Conservation (phyloP, 345 rosid genomes). For the Citrus inodora region DNA sequence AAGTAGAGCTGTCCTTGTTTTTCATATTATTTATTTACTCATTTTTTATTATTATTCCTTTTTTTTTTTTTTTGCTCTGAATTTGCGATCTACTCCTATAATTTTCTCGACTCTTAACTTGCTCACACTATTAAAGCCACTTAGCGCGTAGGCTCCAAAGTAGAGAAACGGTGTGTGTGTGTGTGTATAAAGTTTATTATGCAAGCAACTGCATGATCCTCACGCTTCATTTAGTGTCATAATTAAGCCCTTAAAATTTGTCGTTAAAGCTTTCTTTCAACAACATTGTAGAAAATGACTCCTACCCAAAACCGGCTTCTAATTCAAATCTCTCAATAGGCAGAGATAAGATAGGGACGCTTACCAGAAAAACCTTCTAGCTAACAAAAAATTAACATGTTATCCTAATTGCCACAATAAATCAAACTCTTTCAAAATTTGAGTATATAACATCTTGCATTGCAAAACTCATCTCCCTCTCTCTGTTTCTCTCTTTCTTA, state of each 20-base stretch:
- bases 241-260: neutral
- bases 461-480: neutral
- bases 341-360: slow-evolving; percentile 1
- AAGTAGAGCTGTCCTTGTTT: no score
- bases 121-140: no score
- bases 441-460: neutral
- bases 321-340: neutral
- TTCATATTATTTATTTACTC: no score
- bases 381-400: neutral
- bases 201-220: neutral
- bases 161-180: neutral
- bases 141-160: no score
- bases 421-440: neutral
- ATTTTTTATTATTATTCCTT: no score
- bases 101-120: no score
- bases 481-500: neutral
- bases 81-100: no score
- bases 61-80: no score
- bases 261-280: neutral
- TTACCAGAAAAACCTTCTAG: neutral
- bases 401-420: neutral
- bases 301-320: neutral
- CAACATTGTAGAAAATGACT: slow-evolving; percentile 8
- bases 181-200: no score
- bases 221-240: neutral